Base-by-base conservation (phyloP, 192 early-diverging fungal species). In the Kickxella alabastrina region DNA sequence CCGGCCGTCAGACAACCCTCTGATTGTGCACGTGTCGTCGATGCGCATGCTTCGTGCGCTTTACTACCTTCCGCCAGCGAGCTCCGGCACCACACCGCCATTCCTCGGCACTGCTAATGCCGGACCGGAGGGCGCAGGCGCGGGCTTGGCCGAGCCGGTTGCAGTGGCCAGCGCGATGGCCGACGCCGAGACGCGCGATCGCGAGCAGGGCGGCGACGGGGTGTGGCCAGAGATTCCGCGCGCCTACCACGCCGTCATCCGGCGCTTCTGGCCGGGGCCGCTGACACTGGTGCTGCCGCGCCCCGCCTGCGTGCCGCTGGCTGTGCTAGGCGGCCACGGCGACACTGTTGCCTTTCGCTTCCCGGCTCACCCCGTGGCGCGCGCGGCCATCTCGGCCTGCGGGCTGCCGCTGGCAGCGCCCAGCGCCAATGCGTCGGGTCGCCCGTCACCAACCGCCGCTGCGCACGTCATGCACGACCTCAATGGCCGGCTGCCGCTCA, bases 1-100 rank as follows among this genome's bases (percentile, higher is more conserved):
- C 47, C 66, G 97, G 50, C 97, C 97, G 0, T 75, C 78, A 10
- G 97, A 99, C 61, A 99, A 99, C 61, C 97, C 97, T 17, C 79
- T 99, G 8, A 99, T 99, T 52, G 88, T 99, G 15, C 97, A 99
- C 59, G 83, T 97, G 23, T 92, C 91, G 8, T 91, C 89, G 1
- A 68, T 98, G 34, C 78, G 78, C 10, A 98, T 98, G 95, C 81
- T 95, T 22, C 68, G 80, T 26, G 43, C 65, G n/a, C 68, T 94
- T 18, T 75, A 75, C 56, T 62, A 73, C 40, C 53, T 89, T 27
- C 80, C 82, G 1, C 28, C 43, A 12, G 28, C 22, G 18, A 23
- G 27, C 10, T n/a, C 34, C 14, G 43, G 13, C 18, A 41, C 26
- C 18, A 21, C 52, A 4, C 26, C 39, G 44, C 54, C 59, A 55